Base-by-base conservation (phyloP, 2,329 filamentous ascomycete species). In the Talaromyces pinophilus region DNA sequence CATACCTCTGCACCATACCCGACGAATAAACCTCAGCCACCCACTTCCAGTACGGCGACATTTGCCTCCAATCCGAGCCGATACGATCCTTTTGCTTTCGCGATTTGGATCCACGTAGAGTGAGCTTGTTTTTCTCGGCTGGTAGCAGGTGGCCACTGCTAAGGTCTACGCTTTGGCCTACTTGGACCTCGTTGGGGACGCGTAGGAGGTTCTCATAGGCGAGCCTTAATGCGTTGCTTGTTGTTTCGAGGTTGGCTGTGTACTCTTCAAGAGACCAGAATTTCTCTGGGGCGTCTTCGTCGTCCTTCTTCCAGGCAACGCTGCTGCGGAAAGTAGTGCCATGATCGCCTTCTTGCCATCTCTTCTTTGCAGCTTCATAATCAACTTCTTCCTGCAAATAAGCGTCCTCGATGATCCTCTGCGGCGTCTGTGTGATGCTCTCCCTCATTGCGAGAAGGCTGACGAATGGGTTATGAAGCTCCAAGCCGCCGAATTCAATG, bases 321-420 rank as follows among this genome's bases (percentile, higher is more conserved):
- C 52, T 38, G 30, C 30, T 35, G n/a, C 3, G 52, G 17, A 19
- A 55, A 19, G 3, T 38, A 3, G 52, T 19, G 5, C 52, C 30
- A 35, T 35, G 52, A 35, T 75, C 75, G 19, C 71, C 59, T 40
- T 72, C 70, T 33, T 77, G 72, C 63, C 77, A 79, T 1, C 57
- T 67, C 46, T 75, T 72, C 67, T 78, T 79, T 40, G 70, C 72
- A 4, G 42, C 82, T 54, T 87, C 85, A 15, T 85, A 82, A 69
- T 86, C 83, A 19, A 85, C 83, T 40, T 88, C 87, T 1, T 84
- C 82, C 1, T 83, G 65, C 10, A 79, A 62, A 7, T 75, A 72
- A 2, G 74, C 77, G 40, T 71, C 72, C 22, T 74, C 71, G 2
- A 82, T 68, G 2, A 76, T 74, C 33, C 71, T 70, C 11, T 72